A percentile compares a stretch with the other conserved stretches of the same genome.
Evolutionary conservation across 2,329 filamentous ascomycete genomes (phyloP).

Genomic region (Juglanconis oblonga): DNA sequence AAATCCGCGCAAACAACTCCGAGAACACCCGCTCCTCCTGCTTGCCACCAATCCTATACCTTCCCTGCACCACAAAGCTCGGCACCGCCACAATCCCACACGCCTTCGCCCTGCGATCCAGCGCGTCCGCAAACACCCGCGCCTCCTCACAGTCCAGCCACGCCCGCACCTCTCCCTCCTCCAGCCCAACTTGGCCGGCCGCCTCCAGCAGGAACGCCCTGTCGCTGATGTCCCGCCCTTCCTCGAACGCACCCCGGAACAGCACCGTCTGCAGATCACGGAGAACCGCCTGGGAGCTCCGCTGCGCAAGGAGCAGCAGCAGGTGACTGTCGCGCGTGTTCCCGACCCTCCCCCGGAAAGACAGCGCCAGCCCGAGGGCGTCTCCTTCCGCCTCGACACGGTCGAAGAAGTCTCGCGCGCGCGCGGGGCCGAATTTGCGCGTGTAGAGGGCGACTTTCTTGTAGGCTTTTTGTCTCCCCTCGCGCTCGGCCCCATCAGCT

Average conservation of each 20-base stretch:
- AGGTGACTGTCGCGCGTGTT: slow-evolving; percentile 44
- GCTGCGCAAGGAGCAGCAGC: slow-evolving; percentile 41
- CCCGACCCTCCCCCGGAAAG: slow-evolving; percentile 40
- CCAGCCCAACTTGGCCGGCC: slow-evolving; percentile 29
- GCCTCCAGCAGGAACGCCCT: slow-evolving; percentile 34
- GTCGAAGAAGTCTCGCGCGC: slow-evolving; percentile 26
- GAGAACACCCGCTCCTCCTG: slow-evolving; percentile 66
- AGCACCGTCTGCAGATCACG: slow-evolving; percentile 37
- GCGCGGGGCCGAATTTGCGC: slow-evolving; percentile 24
- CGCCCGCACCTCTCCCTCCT: slow-evolving; percentile 11
- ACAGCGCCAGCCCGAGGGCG: slow-evolving; percentile 37
- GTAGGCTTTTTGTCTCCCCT: slow-evolving; percentile 25
- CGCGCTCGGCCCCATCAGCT: background rate
- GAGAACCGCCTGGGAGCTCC: slow-evolving; percentile 13
- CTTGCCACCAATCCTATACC: slow-evolving; percentile 68
- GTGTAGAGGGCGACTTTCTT: slow-evolving; percentile 37
- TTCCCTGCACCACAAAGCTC: slow-evolving; percentile 67
- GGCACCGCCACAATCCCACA: slow-evolving; percentile 63
- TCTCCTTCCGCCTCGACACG: slow-evolving; percentile 32
- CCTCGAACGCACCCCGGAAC: slow-evolving; percentile 40
- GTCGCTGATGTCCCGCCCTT: slow-evolving; percentile 40
- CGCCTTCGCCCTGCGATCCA: slow-evolving; percentile 28
- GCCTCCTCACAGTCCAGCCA: slow-evolving; percentile 29
- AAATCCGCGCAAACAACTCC: slow-evolving; percentile 61
- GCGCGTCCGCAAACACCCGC: slow-evolving; percentile 26